These are phyloP conservation scores for Cordyceps pruinosa DNA, from an alignment of 2,329 filamentous ascomycete genomes.

Conservation along the genomic window DNA sequence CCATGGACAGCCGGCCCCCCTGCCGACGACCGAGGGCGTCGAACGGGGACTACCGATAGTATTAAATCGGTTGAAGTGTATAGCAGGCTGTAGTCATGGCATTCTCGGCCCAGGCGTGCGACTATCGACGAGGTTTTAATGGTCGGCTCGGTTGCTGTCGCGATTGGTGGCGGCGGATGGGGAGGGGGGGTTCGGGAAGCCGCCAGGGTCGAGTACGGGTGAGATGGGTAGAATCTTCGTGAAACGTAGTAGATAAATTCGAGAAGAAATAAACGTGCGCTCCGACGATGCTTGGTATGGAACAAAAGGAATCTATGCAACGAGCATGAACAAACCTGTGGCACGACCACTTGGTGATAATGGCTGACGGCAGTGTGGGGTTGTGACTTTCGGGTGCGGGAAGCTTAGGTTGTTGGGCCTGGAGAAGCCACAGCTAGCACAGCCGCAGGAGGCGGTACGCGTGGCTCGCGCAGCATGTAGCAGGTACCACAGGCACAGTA, in stretches of 20 bases:
- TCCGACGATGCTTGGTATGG: neutral
- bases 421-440: neutral
- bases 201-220: neutral
- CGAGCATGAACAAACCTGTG: slow-evolving; percentile 5
- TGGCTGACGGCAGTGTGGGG: slow-evolving; percentile 10
- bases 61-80: neutral
- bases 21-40: slow-evolving; percentile 15
- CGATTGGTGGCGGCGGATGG: neutral
- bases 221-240: no score
- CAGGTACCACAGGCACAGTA: neutral
- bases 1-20: slow-evolving; percentile 24
- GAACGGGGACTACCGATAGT: slow-evolving; percentile 1
- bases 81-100: neutral
- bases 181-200: neutral
- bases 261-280: neutral
- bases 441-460: slow-evolving; percentile 3
- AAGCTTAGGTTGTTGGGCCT: neutral
- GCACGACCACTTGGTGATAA: slow-evolving; percentile 8
- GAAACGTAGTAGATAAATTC: neutral
- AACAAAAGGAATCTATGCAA: neutral
- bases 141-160: neutral
- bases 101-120: neutral
- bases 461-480: neutral
- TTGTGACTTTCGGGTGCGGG: neutral
- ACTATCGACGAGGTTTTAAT: neutral